Conservation (phyloP, 2,329 filamentous ascomycete genomes). For the Zymoseptoria brevis region DNA sequence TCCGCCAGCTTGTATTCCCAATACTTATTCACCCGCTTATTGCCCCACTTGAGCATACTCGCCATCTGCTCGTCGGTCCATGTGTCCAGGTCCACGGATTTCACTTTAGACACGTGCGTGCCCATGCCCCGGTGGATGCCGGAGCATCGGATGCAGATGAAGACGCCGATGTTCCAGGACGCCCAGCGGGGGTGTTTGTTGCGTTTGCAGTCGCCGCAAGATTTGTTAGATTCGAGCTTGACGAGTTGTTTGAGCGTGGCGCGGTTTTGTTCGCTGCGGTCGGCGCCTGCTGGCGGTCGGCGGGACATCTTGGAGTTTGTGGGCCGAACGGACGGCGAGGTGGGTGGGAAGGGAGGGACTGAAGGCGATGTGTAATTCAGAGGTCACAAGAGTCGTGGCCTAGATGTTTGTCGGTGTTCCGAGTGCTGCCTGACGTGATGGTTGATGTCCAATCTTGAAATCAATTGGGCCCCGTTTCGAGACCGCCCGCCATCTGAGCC, state of each 20-base stretch:
- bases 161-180: constrained; percentile 96
- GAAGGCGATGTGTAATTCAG: background rate
- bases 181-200: constrained; percentile 99
- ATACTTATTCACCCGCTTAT: constrained; percentile 93
- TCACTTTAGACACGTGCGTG: constrained; percentile 95
- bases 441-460: background rate
- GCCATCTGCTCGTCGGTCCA: constrained; percentile 98
- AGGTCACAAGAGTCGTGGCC: background rate
- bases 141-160: constrained; percentile 92
- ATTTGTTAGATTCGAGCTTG: constrained; percentile 92
- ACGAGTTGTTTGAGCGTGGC: constrained; percentile 88
- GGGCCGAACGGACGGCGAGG: background rate
- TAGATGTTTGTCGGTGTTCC: background rate
- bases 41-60: constrained; percentile 92
- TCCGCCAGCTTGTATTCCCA: constrained; percentile 92
- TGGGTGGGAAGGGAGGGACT: background rate
- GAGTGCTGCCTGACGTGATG: background rate
- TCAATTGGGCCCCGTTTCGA: background rate
- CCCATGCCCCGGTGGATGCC: constrained; percentile 98
- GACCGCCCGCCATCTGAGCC: background rate
- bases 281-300: constrained; percentile 65
- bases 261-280: constrained; percentile 87
- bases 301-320: constrained; percentile 58
- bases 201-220: constrained; percentile 95
- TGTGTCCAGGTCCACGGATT: constrained; percentile 93